Base-by-base conservation (phyloP, 1,284 basidiomycete genomes). In the Schizophyllum amplum region DNA sequence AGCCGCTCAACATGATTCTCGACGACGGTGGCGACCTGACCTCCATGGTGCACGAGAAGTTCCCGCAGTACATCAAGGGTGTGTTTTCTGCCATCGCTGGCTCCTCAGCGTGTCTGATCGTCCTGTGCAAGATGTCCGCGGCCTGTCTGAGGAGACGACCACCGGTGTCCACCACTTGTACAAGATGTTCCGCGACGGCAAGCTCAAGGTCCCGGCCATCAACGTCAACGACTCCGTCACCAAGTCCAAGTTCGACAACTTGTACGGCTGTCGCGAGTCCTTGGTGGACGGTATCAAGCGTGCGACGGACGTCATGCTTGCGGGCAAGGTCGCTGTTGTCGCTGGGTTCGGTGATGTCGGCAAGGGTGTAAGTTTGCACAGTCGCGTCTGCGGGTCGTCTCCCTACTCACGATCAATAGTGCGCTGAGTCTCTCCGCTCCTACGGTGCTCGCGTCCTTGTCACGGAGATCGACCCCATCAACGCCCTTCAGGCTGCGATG, bases 271-370 rank as follows among this genome's bases (percentile, higher is more conserved):
- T 81, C 92, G 97, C 69, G 97, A 99, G 79, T 99, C 96, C 54
- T 91, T 99, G 65, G 97, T 99, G 65, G 96, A 99, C 73, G 96
- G 96, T 71, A 98, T 99, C 82, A 99, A 99, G 86, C 94, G 96
- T 72, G 96, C 96, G 61, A 99, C 96, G 66, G 96, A 99, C 75
- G 94, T 99, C 73, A 99, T 99, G 96, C 87, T 99, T 71, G 97
- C 97, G 67, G 96, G 96, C 60, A 99, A 99, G 80, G 93, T 98
- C 65, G 95, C 95, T 60, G 92, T 99, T 64, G 96, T 99, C 66
- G 96, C 96, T 66, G 96, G 96, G 62, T 99, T 91, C 75, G 96
- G 96, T 80, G 96, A 99, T 70, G 96, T 99, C 68, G 96, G 96
- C 66, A 99, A 99, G 79, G 96, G 96, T 62, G 92, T 94, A 77